Percentiles rank a stretch among this genome's conserved stretches.
Evolutionary conservation across 805 yeast species (phyloP).

Genomic region (Sugiyamaella boreocaroliniensis): DNA sequence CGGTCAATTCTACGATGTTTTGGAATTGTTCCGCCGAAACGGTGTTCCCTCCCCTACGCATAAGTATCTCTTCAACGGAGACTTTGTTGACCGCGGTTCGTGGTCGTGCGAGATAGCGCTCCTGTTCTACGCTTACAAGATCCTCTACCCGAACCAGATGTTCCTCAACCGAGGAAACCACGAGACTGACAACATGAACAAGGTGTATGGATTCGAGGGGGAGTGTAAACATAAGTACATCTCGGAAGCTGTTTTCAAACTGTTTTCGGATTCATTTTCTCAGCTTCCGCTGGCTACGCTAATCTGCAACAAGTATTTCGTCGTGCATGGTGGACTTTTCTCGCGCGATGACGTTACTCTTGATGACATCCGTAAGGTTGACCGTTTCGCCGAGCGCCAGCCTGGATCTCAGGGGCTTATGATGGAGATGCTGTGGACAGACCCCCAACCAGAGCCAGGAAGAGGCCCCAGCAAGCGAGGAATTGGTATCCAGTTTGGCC

Average conservation of each 20-base stretch:
- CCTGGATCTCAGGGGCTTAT: constrained; percentile 90
- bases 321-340: constrained; percentile 94
- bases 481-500: constrained; percentile 93
- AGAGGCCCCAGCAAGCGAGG: constrained; percentile 90
- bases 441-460: constrained; percentile 77
- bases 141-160: constrained; percentile 61
- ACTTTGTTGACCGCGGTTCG: constrained; percentile 95
- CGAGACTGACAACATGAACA: constrained; percentile 95
- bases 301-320: constrained; percentile 69
- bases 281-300: constrained; percentile 80
- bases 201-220: constrained; percentile 91
- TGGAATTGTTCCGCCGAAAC: constrained; percentile 67
- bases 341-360: constrained; percentile 66
- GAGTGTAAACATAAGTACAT: constrained; percentile 85
- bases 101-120: constrained; percentile 98
- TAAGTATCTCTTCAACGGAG: constrained; percentile 87
- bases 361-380: constrained; percentile 63
- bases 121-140: constrained; percentile 66
- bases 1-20: constrained; percentile 88
- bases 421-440: constrained; percentile 97
- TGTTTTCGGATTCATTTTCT: constrained; percentile 81
- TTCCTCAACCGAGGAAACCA: constrained; percentile 92
- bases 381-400: constrained; percentile 61
- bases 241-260: constrained; percentile 65
- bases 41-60: constrained; percentile 67